Evolutionary conservation across 768 basidiomycete species (phyloP).

Genomic region (Mycena metata): DNA sequence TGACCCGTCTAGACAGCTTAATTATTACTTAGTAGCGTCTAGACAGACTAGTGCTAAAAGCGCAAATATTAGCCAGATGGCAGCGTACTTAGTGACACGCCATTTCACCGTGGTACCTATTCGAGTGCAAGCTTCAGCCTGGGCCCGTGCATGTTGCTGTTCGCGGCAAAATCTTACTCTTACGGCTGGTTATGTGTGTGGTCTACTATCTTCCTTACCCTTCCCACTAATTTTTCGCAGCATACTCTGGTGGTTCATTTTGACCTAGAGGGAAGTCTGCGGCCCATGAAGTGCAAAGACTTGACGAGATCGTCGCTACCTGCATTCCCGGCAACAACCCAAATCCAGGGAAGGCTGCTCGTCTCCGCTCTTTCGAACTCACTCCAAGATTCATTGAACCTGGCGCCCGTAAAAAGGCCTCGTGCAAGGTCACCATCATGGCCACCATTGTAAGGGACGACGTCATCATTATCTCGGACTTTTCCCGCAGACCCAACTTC

Average conservation of each 20-base stretch:
- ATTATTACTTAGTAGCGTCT: no score
- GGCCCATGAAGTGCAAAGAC: background rate
- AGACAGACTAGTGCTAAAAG: no score
- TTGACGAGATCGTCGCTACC: background rate
- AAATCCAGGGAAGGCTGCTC: background rate
- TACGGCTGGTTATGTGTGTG: constrained; percentile 1
- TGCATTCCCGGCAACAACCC: background rate
- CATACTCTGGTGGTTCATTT: background rate
- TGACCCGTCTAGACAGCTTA: no score
- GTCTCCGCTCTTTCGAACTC: background rate
- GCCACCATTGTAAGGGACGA: background rate
- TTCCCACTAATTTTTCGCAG: no score
- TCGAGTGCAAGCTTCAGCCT: background rate
- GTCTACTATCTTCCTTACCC: background rate
- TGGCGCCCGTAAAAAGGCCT: background rate
- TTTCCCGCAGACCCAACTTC: background rate
- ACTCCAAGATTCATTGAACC: background rate
- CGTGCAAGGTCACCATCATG: background rate
- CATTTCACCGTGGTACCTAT: no score
- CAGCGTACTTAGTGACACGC: no score
- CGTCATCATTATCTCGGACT: background rate
- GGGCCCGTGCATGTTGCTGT: background rate
- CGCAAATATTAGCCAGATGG: no score
- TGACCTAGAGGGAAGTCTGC: background rate
- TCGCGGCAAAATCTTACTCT: background rate